phyloP scores from a whole-genome alignment of 306 rosid species.

The Fragaria nilgerrensis region DNA sequence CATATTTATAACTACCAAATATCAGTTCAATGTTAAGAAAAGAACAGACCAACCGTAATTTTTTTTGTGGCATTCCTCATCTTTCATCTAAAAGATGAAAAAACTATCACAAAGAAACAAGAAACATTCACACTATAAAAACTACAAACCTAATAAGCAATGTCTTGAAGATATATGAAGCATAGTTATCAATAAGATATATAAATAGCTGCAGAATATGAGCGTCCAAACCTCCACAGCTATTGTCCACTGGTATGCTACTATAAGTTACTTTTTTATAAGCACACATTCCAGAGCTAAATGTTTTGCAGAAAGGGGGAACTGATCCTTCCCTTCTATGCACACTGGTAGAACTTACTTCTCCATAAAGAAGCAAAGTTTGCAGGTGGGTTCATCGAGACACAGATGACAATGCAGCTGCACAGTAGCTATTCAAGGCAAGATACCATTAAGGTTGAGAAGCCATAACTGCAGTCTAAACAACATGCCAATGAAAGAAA shows the following conservation, averaged over 20 bases:
- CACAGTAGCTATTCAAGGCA: constrained; percentile 13
- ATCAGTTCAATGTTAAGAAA: not conserved
- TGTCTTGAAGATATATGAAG: constrained; percentile 24
- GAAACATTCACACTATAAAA: constrained; percentile 15
- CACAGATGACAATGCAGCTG: constrained; percentile 18
- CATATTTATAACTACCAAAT: too few relatives aligned
- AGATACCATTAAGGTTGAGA: constrained; percentile 6
- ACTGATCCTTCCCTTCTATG: constrained; percentile 25
- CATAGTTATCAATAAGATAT: constrained; percentile 22
- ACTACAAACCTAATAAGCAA: constrained; percentile 27
- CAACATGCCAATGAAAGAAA: constrained; percentile 5
- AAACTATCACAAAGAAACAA: constrained; percentile 13
- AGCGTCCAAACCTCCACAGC: constrained; percentile 26
- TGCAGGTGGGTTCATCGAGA: constrained; percentile 12
- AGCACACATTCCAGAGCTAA: constrained; percentile 24
- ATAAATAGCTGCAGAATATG: constrained; percentile 20
- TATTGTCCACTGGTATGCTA: constrained; percentile 21
- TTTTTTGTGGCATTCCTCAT: not conserved
- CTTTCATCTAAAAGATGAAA: not conserved
- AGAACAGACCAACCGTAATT: not conserved
- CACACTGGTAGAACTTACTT: constrained; percentile 39
- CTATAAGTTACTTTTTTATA: constrained; percentile 22
- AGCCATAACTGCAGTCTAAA: constrained; percentile 13
- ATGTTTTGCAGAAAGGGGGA: constrained; percentile 22
- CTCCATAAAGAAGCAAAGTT: constrained; percentile 22